phyloP scores from a whole-genome alignment of 2,329 filamentous ascomycete species.

The Fusarium bactridioides region DNA sequence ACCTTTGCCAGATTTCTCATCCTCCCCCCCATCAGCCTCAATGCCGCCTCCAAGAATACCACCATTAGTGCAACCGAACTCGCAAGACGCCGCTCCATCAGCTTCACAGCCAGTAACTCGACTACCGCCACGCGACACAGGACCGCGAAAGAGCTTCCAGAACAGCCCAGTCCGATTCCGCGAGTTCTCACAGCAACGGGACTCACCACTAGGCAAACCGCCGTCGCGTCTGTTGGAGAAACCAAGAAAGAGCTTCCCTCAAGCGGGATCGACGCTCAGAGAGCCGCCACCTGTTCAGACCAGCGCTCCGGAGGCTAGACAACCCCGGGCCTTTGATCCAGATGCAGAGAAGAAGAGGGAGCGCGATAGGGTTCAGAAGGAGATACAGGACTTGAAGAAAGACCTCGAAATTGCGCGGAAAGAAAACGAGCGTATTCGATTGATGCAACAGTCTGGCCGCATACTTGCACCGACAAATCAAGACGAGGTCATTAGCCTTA shows the following conservation, averaged over 20 bases:
- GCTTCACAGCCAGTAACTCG: conserved; percentile 22
- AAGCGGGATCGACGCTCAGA: not conserved
- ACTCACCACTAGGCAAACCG: conserved; percentile 60
- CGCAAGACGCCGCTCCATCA: conserved; percentile 6
- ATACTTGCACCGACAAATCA: conserved; percentile 46
- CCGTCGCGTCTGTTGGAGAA: conserved; percentile 43
- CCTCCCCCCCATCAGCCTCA: conserved; percentile 18
- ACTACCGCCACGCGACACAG: conserved; percentile 54
- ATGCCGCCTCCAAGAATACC: conserved; percentile 29
- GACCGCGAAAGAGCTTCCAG: conserved; percentile 67
- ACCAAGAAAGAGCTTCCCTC: conserved; percentile 11
- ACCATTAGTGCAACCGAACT: not conserved
- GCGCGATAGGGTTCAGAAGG: conserved; percentile 61
- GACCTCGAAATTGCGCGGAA: conserved; percentile 65
- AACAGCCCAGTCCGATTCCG: conserved; percentile 62
- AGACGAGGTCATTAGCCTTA: conserved; percentile 51
- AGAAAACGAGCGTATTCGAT: conserved; percentile 65
- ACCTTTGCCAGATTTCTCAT: not conserved
- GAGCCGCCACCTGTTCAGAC: not conserved
- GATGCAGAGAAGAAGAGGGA: conserved; percentile 59
- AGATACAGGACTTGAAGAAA: conserved; percentile 63
- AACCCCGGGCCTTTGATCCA: conserved; percentile 45
- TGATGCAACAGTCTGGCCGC: conserved; percentile 52
- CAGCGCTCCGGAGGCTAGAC: not conserved
- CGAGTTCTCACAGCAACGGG: conserved; percentile 46